Base-by-base conservation (phyloP, 805 yeast genomes). In the Metschnikowia proteae region DNA sequence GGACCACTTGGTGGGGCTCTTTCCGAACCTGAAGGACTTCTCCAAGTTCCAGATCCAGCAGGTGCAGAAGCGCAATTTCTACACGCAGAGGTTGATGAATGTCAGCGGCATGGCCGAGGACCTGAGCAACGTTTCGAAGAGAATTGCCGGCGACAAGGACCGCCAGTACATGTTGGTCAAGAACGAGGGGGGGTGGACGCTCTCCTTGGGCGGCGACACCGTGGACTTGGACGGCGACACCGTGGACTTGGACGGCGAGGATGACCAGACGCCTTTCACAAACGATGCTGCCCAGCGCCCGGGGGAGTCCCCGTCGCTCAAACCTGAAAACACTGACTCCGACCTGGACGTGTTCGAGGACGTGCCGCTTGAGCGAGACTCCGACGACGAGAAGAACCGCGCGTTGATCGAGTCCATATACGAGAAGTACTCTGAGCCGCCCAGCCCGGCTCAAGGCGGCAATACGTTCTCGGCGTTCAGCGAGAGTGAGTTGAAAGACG, bases 31-130 rank as follows among this genome's bases (percentile, higher is more conserved):
- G 46, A 76, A 88, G 80, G 97, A 90, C 51, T 94, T 94, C 60
- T 90, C 97, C 13, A 84, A 79, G 58, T 94, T 94, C 64, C 99
- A 94, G 64, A 88, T 94, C 52, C 83, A 87, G 57, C 87, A 92
- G 80, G 98, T 94, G 0, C 86, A 88, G 56, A 89, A 89, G 63
- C 76, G 99, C 52, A 94, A 94, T 64, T 90, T 80, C 61, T 83
- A 86, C 56, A 92, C 99, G 0, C 98, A 94, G 66, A 78, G 81
- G 54, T 71, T 94, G 34, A 84, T 94, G 88, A 83, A 83, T 54
- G 81, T 86, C 0, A 79, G 88, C 6, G 98, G 97, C 0, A 76
- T 88, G 82, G 86, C 84, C 33, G 81, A 74, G 37, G 79, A 74
- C 10, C 72, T 75, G 4, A 57, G 59, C 2, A 74, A 68, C 46